Base-by-base conservation (phyloP, 2,329 filamentous ascomycete species). In the Fusarium incarnatum region DNA sequence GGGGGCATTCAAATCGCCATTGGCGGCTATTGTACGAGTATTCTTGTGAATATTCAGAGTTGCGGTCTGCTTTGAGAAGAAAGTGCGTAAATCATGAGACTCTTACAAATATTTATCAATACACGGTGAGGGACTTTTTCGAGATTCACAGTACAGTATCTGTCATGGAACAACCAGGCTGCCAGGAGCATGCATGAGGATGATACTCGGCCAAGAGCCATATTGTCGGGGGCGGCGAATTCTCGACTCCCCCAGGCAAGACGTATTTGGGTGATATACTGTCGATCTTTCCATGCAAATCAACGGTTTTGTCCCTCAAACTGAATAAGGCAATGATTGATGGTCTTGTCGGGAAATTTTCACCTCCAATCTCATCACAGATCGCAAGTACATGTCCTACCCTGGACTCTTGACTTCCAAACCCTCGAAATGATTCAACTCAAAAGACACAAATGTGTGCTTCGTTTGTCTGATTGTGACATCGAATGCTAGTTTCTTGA, bases 281-380 rank as follows among this genome's bases (percentile, higher is more conserved):
- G 68, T 27, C 42, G 68, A 71, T 71, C 68, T 18, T 52, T 45
- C 32, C 28, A 68, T 68, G 64, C 59, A 68, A 46, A 68, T 60
- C 54, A 61, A 60, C 63, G 58, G 64, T 48, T 71, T 42, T 34
- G 55, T 61, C 44, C 48, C 47, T 52, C 68, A 58, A 48, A 22
- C 60, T 68, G 44, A 64, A 64, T 68, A 41, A 53, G 61, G 56
- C 4, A 57, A 60, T 44, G 41, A 65, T 54, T 60, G 55, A 54
- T 66, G 34, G 10, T 37, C 6, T 59, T 37, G 18, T 37, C 52
- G 60, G 45, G 60, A 42, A 58, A 64, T 59, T 50, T 46, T 22
- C 12, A 61, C 22, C 13, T 41, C 32, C 46, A 46, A 10, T 18
- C 27, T n/a, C 20, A 58, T 27, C 30, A 30, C 18, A 32, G 42